Evolutionary conservation across 2,329 filamentous ascomycete genomes (phyloP).

Genomic region (Colletotrichum paranaense): DNA sequence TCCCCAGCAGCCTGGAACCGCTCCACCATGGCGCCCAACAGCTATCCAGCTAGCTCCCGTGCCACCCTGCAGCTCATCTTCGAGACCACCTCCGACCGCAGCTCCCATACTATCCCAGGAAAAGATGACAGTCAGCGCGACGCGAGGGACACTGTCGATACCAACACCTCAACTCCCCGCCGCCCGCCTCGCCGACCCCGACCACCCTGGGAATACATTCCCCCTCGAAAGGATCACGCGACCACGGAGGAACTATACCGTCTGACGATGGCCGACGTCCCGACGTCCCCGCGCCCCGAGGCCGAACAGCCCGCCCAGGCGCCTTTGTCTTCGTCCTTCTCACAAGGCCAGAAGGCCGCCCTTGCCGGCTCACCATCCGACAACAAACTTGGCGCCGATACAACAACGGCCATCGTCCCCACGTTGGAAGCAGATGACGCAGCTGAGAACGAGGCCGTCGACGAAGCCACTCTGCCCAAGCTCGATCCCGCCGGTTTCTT

Average conservation of each 20-base stretch:
- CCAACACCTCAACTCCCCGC: background rate
- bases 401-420: background rate
- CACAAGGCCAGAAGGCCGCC: slow-evolving; percentile 10
- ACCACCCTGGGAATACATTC: background rate
- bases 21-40: slow-evolving; percentile 31
- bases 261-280: slow-evolving; percentile 33
- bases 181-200: background rate
- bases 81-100: slow-evolving; percentile 13
- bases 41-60: slow-evolving; percentile 22
- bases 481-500: slow-evolving; percentile 65
- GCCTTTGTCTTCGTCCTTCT: slow-evolving; percentile 19
- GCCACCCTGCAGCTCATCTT: slow-evolving; percentile 23
- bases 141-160: background rate
- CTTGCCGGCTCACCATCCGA: background rate
- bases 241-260: slow-evolving; percentile 3
- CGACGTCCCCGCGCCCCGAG: slow-evolving; percentile 20
- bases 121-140: slow-evolving; percentile 28
- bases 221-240: background rate
- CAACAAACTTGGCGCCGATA: background rate
- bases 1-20: slow-evolving; percentile 13
- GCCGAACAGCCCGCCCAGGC: slow-evolving; percentile 4
- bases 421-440: background rate
- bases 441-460: background rate
- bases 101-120: slow-evolving; percentile 1
- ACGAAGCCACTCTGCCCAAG: slow-evolving; percentile 9